phyloP scores from a whole-genome alignment of 306 rosid species.

The Fragaria vesca region DNA sequence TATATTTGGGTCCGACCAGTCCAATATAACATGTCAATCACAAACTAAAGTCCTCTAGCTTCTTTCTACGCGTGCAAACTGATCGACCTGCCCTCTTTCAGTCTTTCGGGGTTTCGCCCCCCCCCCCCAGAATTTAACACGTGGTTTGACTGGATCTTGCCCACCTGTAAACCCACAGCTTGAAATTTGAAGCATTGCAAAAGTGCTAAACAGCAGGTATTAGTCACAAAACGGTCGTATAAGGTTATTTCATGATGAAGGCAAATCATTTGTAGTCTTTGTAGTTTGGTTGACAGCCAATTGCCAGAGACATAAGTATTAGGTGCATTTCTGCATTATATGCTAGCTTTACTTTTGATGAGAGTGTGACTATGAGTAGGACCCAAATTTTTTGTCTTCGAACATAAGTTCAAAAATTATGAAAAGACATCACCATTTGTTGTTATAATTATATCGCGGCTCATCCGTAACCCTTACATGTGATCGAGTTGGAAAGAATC shows the following conservation, averaged over 20 bases:
- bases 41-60: neutral
- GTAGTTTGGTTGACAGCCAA: constrained; percentile 34
- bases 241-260: neutral
- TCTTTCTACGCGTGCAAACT: constrained; percentile 28
- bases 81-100: constrained; percentile 16
- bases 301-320: constrained; percentile 6
- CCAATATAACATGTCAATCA: neutral
- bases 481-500: too few species aligned
- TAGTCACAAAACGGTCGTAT: neutral
- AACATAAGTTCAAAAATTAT: neutral
- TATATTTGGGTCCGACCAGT: neutral
- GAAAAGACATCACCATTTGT: neutral
- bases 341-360: constrained; percentile 13
- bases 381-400: constrained; percentile 9
- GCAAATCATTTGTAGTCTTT: neutral
- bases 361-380: constrained; percentile 6
- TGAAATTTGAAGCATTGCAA: neutral
- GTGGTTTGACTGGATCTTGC: constrained; percentile 10
- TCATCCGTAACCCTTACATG: rapidly evolving
- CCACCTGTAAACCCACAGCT: constrained; percentile 23
- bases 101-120: neutral
- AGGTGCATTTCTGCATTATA: neutral
- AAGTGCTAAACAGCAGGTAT: constrained; percentile 2
- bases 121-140: constrained; percentile 12
- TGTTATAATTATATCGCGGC: too few species aligned